Evolutionary conservation across 768 basidiomycete species (phyloP), one percentile per base, ranked within the genome.

Genomic region (Cantharellus cinnabarinus): DNA sequence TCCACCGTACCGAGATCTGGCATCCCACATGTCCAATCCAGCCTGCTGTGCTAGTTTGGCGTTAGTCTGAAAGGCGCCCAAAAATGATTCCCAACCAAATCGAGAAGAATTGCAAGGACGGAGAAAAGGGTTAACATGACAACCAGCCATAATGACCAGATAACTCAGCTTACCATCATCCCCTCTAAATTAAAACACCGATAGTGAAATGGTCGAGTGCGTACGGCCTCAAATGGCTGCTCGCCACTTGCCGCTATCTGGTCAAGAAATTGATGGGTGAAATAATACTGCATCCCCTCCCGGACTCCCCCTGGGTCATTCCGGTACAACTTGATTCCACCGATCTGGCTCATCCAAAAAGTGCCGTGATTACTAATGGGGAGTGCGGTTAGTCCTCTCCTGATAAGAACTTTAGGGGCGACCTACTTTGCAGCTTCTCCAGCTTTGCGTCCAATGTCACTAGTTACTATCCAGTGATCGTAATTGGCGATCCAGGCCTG

Each of bases 121-220:
- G 20, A 29, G 20, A 29, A 29, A 5, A 41, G 34, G 29, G 4
- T 35, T 4, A 5, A 57, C 39, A 56, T 29, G 10, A 57, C 5
- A 29, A 40, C 2, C 4, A 5, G 15, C 3, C 34, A 4, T 3
- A 29, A 41, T 2, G 20, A 29, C 20, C 20, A 29, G 20, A 29
- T 29, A 29, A 1, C 20, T 29, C 3, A 20, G 53, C 62, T 48
- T 42, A 64, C 63, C 42, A 64, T 61, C 41, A 67, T 50, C 2
- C 66, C 67, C 35, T 63, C 64, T 15, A 67, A 62, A 50, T 68
- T 68, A 60, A 66, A 69, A 0, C 65, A 65, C 10, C 68, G 63
- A 58, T 69, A 69, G 57, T 69, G 68, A 60, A 63, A 69, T 35
- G 67, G 60, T 51, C 64, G 53, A 2, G 68, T 68, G 41, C 68